phyloP scores from a whole-genome alignment of 2,329 filamentous ascomycete genomes.

The Teratosphaeria viscida region DNA sequence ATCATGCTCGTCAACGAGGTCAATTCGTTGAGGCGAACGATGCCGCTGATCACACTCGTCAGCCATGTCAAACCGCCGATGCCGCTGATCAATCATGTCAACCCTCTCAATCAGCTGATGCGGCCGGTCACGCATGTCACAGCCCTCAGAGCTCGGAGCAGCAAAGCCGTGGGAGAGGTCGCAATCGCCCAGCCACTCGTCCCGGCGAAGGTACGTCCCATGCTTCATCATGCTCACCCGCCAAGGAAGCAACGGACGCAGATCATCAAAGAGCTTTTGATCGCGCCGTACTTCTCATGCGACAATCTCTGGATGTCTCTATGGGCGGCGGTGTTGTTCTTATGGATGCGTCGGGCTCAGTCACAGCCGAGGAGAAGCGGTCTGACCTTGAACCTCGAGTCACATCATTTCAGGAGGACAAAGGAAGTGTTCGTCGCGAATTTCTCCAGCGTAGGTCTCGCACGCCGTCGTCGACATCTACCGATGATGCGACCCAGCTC shows the following conservation, averaged over 20 bases:
- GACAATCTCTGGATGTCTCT: conserved; percentile 35
- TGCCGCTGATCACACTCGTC: background rate
- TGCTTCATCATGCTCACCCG: background rate
- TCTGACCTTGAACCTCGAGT: background rate
- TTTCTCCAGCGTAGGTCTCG: background rate
- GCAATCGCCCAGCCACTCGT: background rate
- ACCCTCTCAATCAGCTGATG: background rate
- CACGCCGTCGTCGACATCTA: background rate
- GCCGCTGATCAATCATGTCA: background rate
- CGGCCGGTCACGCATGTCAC: background rate
- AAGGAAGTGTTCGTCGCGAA: background rate
- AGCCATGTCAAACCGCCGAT: background rate
- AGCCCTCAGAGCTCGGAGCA: background rate
- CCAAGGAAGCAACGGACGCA: conserved; percentile 19
- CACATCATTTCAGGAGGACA: background rate
- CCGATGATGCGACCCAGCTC: background rate
- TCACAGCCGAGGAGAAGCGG: background rate
- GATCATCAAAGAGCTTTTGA: conserved; percentile 29
- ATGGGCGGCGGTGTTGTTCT: conserved; percentile 31
- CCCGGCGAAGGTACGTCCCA: background rate
- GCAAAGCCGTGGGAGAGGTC: background rate
- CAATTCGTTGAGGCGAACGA: background rate
- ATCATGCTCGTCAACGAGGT: background rate
- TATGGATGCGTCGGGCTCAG: conserved; percentile 19
- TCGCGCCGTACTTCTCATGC: conserved; percentile 38